Base-by-base conservation (phyloP, 176 grass and related monocot genomes). In the Puya raimondii region DNA sequence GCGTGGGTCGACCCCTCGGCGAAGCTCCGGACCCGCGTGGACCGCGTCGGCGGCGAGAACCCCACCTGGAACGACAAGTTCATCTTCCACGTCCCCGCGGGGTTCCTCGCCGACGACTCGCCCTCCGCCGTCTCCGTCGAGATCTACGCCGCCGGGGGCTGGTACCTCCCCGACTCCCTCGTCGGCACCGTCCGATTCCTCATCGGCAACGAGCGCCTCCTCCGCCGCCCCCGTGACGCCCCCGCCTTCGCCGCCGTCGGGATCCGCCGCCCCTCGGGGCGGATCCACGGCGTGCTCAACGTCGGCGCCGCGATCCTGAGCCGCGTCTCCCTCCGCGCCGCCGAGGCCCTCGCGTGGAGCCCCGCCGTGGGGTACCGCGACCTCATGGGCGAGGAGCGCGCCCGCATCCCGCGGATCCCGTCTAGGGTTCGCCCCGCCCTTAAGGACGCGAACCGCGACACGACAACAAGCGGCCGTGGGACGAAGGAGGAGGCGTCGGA, bases 41-140 rank as follows among this genome's bases (percentile, higher is more conserved):
- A 97, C 68, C 86, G 74, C 27, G 12, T 70, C 21, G 86, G 93
- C 25, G 89, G 86, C 9, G 79, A 75, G 56, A 88, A 97, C 15
- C 93, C 93, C 11, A 85, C 78, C 16, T 97, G 93, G 93, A 88
- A 97, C 76, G 93, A 91, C 70, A 77, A 86, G 68, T 80, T 97
- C 77, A 70, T 97, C 48, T 97, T 97, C 78, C 77, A 76, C 63
- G 79, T 97, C 0, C 89, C 64, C 50, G 64, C 76, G 18, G 64
- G 72, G 51, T 86, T 77, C 76, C 86, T 97, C 74, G 79, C 80
- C 63, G 63, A 78, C 9, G 93, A 97, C 25, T 92, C 89, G 5
- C 49, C 79, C 69, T 85, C 86, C 42, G 79, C 82, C 64, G 76
- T 92, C 48, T 74, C 83, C 53, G 65, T 97, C 27, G 93, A 97